Conservation (phyloP, 2,329 filamentous ascomycete genomes). For the Penicillium sp. region DNA sequence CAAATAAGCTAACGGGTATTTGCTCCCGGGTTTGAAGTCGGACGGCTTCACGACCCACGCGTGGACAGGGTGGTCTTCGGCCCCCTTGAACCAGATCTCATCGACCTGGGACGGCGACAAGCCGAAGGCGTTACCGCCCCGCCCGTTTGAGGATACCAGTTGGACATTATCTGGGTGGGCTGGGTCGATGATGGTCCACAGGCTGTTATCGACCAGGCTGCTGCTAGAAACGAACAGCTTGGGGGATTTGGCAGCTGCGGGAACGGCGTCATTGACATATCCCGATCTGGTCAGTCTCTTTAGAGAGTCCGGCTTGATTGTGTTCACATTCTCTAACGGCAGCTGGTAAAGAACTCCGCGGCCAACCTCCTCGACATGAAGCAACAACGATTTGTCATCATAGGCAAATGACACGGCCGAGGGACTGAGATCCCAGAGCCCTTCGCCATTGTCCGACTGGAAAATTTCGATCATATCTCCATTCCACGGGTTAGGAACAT, state of each 20-base stretch:
- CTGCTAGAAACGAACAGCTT: conserved; percentile 44
- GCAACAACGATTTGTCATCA: conserved; percentile 42
- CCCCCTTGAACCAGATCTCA: conserved; percentile 48
- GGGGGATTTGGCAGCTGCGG: conserved; percentile 33
- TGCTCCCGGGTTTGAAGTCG: conserved; percentile 44
- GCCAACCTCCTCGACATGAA: conserved; percentile 44
- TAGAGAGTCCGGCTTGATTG: conserved; percentile 30
- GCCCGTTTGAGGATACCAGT: conserved; percentile 39
- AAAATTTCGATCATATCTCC: conserved; percentile 41
- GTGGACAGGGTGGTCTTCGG: conserved; percentile 43
- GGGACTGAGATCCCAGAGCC: conserved; percentile 45
- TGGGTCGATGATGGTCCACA: conserved; percentile 43
- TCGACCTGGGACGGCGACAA: conserved; percentile 43
- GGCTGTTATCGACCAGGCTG: conserved; percentile 45
- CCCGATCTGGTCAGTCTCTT: conserved; percentile 42
- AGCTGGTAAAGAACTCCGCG: conserved; percentile 45
- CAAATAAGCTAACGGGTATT: conserved; percentile 55
- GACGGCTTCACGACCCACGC: conserved; percentile 50
- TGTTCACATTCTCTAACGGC: conserved; percentile 28
- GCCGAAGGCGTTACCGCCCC: conserved; percentile 40
- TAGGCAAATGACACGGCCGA: conserved; percentile 40
- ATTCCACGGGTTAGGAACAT: conserved; percentile 43
- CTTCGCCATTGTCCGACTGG: conserved; percentile 35
- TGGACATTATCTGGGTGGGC: conserved; percentile 26
- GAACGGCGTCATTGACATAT: conserved; percentile 40